Percentiles rank a stretch among this genome's conserved stretches.
Conservation (phyloP, 495 filamentous ascomycete species). For the Ascodesmis nigricans region DNA sequence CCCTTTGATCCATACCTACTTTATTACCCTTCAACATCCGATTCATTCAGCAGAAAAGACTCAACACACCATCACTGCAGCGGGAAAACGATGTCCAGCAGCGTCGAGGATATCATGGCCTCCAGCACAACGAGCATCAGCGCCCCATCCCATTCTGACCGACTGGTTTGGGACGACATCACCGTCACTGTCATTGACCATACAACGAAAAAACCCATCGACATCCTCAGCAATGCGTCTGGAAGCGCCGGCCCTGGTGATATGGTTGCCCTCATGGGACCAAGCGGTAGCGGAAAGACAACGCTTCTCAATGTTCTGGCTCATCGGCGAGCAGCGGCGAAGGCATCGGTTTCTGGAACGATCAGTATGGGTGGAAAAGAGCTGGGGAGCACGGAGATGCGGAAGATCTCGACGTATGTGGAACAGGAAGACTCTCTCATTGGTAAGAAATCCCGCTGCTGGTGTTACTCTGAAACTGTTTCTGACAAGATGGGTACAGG, state of each 20-base stretch:
- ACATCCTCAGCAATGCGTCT: conserved; percentile 31
- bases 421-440: conserved; percentile 73
- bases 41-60: no score
- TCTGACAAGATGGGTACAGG: neutral
- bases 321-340: conserved; percentile 29
- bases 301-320: conserved; percentile 57
- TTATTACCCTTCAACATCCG: no score
- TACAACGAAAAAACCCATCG: conserved; percentile 34
- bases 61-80: no score
- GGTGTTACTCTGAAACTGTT: neutral
- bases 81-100: no score
- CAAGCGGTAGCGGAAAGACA: conserved; percentile 55
- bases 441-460: conserved; percentile 22
- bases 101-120: conserved; percentile 12
- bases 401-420: conserved; percentile 43
- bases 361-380: no score
- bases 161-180: conserved; percentile 41
- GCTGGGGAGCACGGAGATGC: conserved; percentile 25
- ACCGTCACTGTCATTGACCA: conserved; percentile 48
- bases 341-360: conserved; percentile 28
- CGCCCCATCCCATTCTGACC: no score
- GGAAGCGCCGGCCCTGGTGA: conserved; percentile 37
- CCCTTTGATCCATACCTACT: no score
- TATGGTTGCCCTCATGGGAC: conserved; percentile 54
- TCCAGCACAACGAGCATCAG: no score